phyloP scores from a whole-genome alignment of 1,284 basidiomycete species.

The Cystobasidium slooffiae region DNA sequence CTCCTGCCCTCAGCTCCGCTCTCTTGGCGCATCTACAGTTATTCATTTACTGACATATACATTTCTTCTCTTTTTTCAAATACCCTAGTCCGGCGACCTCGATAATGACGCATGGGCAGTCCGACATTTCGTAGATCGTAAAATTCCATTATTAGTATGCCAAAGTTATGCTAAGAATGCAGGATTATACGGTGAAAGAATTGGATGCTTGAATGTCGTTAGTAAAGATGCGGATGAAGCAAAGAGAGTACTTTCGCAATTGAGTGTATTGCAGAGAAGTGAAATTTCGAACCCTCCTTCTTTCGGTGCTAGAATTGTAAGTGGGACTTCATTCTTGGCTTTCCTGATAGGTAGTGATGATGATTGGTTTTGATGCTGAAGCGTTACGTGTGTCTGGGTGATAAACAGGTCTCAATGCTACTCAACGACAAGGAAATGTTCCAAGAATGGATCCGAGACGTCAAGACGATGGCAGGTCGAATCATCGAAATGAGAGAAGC shows the following conservation, averaged over 20 bases:
- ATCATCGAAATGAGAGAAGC: constrained; percentile 88
- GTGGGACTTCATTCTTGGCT: too few relatives aligned
- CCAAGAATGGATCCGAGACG: constrained; percentile 85
- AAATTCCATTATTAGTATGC: constrained; percentile 81
- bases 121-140: constrained; percentile 79
- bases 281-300: constrained; percentile 93
- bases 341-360: too few relatives aligned
- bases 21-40: too few relatives aligned
- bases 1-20: too few relatives aligned
- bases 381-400: too few relatives aligned
- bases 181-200: constrained; percentile 87
- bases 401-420: constrained; percentile 76
- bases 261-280: constrained; percentile 82
- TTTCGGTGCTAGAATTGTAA: constrained; percentile 85
- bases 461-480: constrained; percentile 86
- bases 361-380: too few relatives aligned
- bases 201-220: constrained; percentile 82
- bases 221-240: constrained; percentile 65
- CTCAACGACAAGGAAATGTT: constrained; percentile 74
- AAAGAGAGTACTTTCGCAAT: constrained; percentile 76
- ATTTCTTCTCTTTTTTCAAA: not conserved
- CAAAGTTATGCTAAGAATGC: constrained; percentile 98
- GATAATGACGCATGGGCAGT: constrained; percentile 90
- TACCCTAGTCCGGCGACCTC: constrained; percentile 71
- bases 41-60: not conserved